These are phyloP conservation scores for Fragilaria crotonensis DNA, from an alignment of 108 stramenopile genomes.

Conservation along the genomic window DNA sequence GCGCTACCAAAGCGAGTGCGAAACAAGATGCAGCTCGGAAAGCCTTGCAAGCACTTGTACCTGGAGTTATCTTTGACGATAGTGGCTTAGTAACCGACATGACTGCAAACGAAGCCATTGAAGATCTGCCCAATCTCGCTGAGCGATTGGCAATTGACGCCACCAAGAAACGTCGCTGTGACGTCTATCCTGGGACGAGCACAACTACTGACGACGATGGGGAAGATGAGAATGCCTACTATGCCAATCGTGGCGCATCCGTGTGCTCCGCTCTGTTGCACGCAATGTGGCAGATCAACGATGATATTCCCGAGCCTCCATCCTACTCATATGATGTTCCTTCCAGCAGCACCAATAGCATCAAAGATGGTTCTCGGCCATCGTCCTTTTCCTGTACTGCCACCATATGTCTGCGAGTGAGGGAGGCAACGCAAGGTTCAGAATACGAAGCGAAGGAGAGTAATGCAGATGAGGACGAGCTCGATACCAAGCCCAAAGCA, in stretches of 20 bases:
- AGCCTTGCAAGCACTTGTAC: conserved; percentile 52
- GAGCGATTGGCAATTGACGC: conserved; percentile 58
- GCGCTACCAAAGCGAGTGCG: conserved; percentile 53
- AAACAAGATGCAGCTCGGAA: conserved; percentile 71
- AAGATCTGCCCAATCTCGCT: conserved; percentile 56
- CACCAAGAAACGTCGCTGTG: conserved; percentile 3
- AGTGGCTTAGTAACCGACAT: conserved; percentile 57
- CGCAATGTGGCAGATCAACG: conserved; percentile 81
- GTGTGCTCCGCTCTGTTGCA: conserved; percentile 70
- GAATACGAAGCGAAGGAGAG: not conserved
- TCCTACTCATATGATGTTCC: conserved; percentile 41
- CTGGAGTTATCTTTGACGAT: conserved; percentile 53
- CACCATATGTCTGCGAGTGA: not conserved
- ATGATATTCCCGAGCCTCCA: conserved; percentile 61
- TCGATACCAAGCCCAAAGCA: conserved; percentile 5
- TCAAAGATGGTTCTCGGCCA: not conserved
- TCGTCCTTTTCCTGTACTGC: not conserved
- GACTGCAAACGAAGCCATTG: not conserved
- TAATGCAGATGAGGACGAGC: not conserved
- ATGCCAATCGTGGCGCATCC: conserved; percentile 63
- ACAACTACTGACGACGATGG: conserved; percentile 70
- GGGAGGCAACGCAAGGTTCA: not conserved
- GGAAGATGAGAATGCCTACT: conserved; percentile 66
- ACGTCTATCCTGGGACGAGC: conserved; percentile 44
- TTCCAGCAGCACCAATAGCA: conserved; percentile 4